phyloP scores from a whole-genome alignment of 495 filamentous ascomycete species.

The Podospora didyma region DNA sequence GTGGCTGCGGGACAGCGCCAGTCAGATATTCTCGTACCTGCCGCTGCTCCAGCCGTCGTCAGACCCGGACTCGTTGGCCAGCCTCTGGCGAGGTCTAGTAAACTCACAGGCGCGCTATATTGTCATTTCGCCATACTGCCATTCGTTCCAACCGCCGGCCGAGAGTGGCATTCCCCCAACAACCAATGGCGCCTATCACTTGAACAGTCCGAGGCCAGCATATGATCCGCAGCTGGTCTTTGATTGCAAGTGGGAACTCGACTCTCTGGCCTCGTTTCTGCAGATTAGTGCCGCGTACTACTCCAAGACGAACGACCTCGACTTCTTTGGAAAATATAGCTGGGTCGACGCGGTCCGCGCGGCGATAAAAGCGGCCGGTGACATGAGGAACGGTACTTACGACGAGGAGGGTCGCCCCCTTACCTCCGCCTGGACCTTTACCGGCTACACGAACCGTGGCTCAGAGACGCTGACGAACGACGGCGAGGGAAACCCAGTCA shows the following conservation, averaged over 20 bases:
- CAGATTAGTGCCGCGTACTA: constrained; percentile 59
- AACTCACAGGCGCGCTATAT: constrained; percentile 58
- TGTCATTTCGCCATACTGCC: constrained; percentile 56
- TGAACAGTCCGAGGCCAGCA: constrained; percentile 43
- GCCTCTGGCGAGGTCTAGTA: constrained; percentile 56
- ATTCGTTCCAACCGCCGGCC: constrained; percentile 56
- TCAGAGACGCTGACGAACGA: constrained; percentile 59
- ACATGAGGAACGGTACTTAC: constrained; percentile 58
- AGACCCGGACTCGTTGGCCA: constrained; percentile 51
- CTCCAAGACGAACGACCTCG: constrained; percentile 47
- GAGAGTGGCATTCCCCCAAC: constrained; percentile 49
- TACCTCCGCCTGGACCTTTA: constrained; percentile 53
- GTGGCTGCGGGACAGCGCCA: constrained; percentile 63
- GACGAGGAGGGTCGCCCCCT: constrained; percentile 50
- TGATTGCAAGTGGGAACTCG: constrained; percentile 64
- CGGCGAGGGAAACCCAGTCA: constrained; percentile 57
- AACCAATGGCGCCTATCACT: constrained; percentile 43
- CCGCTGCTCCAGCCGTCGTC: constrained; percentile 49
- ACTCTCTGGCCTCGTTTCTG: constrained; percentile 58
- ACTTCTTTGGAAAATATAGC: constrained; percentile 56
- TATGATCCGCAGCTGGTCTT: constrained; percentile 52
- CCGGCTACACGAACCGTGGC: constrained; percentile 51
- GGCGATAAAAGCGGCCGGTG: constrained; percentile 53
- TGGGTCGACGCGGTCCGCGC: constrained; percentile 57
- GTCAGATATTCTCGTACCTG: constrained; percentile 58